A percentile compares a stretch with the other conserved stretches of the same genome.
These are phyloP conservation scores for Candida golubevii DNA, from an alignment of 805 yeast genomes.

Conservation along the genomic window DNA sequence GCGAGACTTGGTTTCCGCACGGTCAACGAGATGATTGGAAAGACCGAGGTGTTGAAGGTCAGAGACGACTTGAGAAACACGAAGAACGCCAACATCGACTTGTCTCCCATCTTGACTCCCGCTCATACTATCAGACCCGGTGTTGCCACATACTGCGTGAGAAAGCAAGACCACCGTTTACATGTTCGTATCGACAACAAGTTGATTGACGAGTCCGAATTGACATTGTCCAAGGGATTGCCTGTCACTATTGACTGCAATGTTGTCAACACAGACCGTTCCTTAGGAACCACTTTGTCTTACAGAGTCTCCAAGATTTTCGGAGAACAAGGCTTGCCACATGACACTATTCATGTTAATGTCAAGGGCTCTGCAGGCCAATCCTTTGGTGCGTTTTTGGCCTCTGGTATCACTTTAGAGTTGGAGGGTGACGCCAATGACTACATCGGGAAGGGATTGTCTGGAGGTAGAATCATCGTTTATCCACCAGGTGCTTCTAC, in stretches of 20 bases:
- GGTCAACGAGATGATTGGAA: conserved; percentile 97
- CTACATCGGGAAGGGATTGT: conserved; percentile 94
- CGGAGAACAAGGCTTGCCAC: conserved; percentile 92
- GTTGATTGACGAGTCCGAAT: conserved; percentile 91
- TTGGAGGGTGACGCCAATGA: conserved; percentile 97
- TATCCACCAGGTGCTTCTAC: conserved; percentile 83
- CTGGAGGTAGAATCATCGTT: conserved; percentile 91
- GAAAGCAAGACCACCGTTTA: conserved; percentile 90
- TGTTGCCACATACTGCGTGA: conserved; percentile 86
- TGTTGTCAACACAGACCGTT: conserved; percentile 93
- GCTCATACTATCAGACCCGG: conserved; percentile 96
- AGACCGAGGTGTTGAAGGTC: conserved; percentile 83
- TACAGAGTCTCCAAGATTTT: conserved; percentile 89
- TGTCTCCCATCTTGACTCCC: conserved; percentile 92
- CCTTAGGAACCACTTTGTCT: conserved; percentile 91
- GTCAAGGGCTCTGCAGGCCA: conserved; percentile 95
- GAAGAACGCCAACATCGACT: conserved; percentile 86
- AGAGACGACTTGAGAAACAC: conserved; percentile 82
- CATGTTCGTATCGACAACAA: conserved; percentile 94
- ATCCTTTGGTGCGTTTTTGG: conserved; percentile 96
- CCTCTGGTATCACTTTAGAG: conserved; percentile 92
- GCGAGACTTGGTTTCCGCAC: conserved; percentile 94
- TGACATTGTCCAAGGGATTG: conserved; percentile 92
- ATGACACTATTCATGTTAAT: conserved; percentile 92
- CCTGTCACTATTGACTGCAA: conserved; percentile 93